Evolutionary conservation across 495 filamentous ascomycete species (phyloP).

Genomic region (Viridothelium virens): DNA sequence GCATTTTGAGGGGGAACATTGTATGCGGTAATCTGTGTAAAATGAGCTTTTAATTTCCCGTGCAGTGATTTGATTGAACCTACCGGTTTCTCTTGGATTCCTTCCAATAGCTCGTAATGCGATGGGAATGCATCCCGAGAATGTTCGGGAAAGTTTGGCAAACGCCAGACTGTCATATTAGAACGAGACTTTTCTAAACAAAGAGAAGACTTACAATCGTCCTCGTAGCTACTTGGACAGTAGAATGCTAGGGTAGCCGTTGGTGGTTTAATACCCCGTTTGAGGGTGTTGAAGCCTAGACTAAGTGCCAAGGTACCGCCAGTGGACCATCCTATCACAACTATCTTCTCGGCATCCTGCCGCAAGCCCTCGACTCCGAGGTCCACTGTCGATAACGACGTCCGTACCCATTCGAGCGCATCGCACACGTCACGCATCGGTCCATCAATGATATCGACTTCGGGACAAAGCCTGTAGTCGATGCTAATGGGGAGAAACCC

Average conservation of each 20-base stretch:
- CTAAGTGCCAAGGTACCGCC: not conserved
- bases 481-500: slow-evolving; percentile 46
- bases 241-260: not conserved
- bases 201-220: not conserved
- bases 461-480: slow-evolving; percentile 50
- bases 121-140: not conserved
- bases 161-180: not conserved
- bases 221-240: not conserved
- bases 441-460: slow-evolving; percentile 26
- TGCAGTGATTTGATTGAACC: not conserved
- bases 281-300: not conserved
- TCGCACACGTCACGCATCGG: not conserved
- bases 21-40: not conserved
- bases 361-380: not conserved
- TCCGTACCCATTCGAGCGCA: not conserved
- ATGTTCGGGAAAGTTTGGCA: not conserved
- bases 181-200: not conserved
- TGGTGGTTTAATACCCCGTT: not conserved
- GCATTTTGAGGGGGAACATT: not conserved
- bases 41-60: not conserved
- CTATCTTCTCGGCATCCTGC: not conserved
- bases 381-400: not conserved
- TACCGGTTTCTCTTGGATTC: not conserved
- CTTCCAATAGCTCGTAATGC: not conserved
- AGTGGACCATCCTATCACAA: not conserved